Evolutionary conservation across 2,329 filamentous ascomycete genomes (phyloP).

Genomic region (Monosporascus sp.): DNA sequence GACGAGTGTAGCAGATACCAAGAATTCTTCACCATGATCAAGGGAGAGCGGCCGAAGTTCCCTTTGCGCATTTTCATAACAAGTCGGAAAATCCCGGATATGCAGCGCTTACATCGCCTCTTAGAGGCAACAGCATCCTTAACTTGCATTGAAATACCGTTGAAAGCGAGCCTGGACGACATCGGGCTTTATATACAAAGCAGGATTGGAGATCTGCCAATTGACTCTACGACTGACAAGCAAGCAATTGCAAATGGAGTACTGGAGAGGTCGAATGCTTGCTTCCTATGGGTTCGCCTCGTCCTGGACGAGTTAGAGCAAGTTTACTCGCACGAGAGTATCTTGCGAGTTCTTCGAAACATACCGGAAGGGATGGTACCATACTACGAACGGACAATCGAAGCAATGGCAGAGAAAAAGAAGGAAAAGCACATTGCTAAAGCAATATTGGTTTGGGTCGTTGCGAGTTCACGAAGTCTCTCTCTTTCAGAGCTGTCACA

Average conservation of each 20-base stretch:
- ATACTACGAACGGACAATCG: slow-evolving; percentile 16
- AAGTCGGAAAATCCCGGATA: slow-evolving; percentile 18
- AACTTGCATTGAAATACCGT: slow-evolving; percentile 8
- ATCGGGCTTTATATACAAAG: slow-evolving; percentile 20
- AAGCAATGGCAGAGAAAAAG: slow-evolving; percentile 20
- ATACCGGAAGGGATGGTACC: slow-evolving; percentile 29
- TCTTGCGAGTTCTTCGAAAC: slow-evolving; percentile 21
- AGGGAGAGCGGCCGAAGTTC: slow-evolving; percentile 8
- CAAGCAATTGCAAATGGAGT: slow-evolving; percentile 15
- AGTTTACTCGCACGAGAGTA: slow-evolving; percentile 18
- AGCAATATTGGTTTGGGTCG: slow-evolving; percentile 23
- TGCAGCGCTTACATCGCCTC: slow-evolving; percentile 6
- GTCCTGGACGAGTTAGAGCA: slow-evolving; percentile 26
- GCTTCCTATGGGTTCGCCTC: slow-evolving; percentile 28
- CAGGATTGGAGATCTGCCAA: slow-evolving; percentile 13
- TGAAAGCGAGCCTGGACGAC: slow-evolving; percentile 22
- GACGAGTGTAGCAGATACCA: slow-evolving; percentile 26
- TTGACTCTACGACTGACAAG: slow-evolving; percentile 4
- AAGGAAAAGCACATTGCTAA: slow-evolving; percentile 22
- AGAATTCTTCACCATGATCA: slow-evolving; percentile 21
- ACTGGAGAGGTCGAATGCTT: slow-evolving; percentile 22
- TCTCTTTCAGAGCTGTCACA: slow-evolving; percentile 19
- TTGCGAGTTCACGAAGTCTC: slow-evolving; percentile 16
- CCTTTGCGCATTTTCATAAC: slow-evolving; percentile 25
- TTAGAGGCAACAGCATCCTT: slow-evolving; percentile 4